Percentiles rank a stretch among this genome's conserved stretches.
Evolutionary conservation across 176 grass and related monocot species (phyloP).

Genomic region (Avena eriantha): DNA sequence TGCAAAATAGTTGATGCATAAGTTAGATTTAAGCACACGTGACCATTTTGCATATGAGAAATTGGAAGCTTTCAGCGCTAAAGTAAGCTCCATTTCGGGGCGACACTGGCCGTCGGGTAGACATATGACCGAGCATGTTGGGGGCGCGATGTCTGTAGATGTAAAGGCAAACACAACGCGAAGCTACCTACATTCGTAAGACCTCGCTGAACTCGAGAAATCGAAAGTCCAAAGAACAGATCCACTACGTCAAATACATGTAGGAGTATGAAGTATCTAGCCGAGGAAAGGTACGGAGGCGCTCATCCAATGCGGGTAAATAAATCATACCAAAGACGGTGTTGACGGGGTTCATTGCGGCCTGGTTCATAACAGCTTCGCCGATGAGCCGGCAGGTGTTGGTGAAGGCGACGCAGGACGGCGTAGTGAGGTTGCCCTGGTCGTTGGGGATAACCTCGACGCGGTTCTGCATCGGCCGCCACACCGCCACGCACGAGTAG

Average conservation of each 20-base stretch:
- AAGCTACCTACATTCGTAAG: neutral
- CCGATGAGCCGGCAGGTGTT: neutral
- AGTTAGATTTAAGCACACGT: neutral
- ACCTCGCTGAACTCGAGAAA: neutral
- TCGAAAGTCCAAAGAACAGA: neutral
- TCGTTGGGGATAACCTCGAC: conserved; percentile 15
- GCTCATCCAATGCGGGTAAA: neutral
- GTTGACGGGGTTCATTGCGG: neutral
- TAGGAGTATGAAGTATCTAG: neutral
- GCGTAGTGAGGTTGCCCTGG: conserved; percentile 12
- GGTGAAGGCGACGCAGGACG: conserved; percentile 5
- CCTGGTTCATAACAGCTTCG: neutral
- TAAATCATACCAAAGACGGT: neutral
- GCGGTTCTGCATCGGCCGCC: conserved; percentile 40
- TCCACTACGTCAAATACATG: neutral
- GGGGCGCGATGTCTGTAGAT: neutral
- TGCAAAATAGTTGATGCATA: neutral
- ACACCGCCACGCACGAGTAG: conserved; percentile 88
- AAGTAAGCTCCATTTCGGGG: neutral
- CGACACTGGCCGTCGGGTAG: neutral
- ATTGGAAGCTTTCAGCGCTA: neutral
- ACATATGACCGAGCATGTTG: neutral
- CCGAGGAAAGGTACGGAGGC: neutral
- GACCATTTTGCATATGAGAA: neutral
- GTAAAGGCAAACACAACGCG: neutral